A percentile compares a stretch with the other conserved stretches of the same genome.
phyloP scores from a whole-genome alignment of 225 moss, liverwort and hornwort species.

The Lunularia cruciata region DNA sequence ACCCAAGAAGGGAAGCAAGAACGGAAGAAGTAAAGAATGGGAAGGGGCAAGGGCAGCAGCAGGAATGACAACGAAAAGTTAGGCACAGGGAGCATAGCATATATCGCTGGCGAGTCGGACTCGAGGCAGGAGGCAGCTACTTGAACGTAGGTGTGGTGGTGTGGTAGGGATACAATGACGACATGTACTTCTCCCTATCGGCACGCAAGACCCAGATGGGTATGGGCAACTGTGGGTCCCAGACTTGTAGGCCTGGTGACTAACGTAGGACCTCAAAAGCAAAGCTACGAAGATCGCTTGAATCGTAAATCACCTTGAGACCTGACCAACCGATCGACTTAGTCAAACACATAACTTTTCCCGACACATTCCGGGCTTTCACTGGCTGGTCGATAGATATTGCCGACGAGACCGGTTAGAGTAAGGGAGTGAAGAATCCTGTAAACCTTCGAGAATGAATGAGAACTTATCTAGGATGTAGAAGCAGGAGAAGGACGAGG shows the following conservation, averaged over 20 bases:
- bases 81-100: neutral
- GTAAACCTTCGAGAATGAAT: too few species aligned
- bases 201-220: constrained; percentile 10
- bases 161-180: neutral
- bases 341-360: neutral
- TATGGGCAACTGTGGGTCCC: neutral
- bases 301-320: neutral
- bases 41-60: neutral
- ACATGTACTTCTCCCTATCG: constrained; percentile 1
- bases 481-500: too few species aligned
- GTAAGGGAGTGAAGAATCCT: too few species aligned
- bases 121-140: neutral
- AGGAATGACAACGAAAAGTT: neutral
- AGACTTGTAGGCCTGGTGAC: neutral
- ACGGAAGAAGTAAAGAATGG: neutral
- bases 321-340: constrained; percentile 7
- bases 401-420: neutral
- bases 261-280: neutral
- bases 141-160: too few species aligned
- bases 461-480: too few species aligned
- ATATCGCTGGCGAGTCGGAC: neutral
- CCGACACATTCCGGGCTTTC: neutral
- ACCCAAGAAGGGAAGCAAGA: neutral
- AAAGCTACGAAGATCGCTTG: neutral
- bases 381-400: neutral